phyloP scores from a whole-genome alignment of 441 rosid species.

The Geranium incanum region DNA sequence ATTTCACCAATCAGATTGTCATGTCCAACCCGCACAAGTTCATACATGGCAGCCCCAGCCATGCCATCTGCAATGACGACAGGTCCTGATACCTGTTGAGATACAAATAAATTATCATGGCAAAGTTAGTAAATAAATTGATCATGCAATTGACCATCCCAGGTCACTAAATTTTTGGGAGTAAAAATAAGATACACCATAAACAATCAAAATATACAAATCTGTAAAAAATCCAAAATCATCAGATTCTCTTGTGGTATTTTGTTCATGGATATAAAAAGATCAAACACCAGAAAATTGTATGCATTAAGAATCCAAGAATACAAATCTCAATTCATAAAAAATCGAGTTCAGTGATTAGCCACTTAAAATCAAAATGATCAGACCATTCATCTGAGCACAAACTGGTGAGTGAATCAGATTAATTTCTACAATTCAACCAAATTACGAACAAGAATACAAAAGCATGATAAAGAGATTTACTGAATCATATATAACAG shows the following conservation, averaged over 20 bases:
- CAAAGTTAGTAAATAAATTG: background rate
- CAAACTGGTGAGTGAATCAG: background rate
- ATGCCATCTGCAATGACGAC: constrained; percentile 98
- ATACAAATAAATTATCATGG: background rate
- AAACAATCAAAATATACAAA: background rate
- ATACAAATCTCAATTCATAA: background rate
- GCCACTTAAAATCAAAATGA: background rate
- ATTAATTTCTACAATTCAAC: background rate
- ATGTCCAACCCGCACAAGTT: constrained; percentile 95
- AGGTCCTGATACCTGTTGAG: constrained; percentile 84
- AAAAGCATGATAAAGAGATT: background rate
- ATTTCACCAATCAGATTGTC: constrained; percentile 94
- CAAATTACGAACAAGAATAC: background rate
- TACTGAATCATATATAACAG: background rate
- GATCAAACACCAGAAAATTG: background rate
- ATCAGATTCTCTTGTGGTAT: background rate
- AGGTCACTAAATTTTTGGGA: background rate
- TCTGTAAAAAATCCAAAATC: background rate
- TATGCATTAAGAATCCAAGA: background rate
- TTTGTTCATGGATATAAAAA: background rate
- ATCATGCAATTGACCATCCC: background rate
- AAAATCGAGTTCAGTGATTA: background rate
- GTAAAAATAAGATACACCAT: background rate
- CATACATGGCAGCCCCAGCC: constrained; percentile 99
- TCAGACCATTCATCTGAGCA: background rate